These are phyloP conservation scores for Diospyros lotus DNA, from an alignment of 148 eudicot genomes.

Conservation along the genomic window DNA sequence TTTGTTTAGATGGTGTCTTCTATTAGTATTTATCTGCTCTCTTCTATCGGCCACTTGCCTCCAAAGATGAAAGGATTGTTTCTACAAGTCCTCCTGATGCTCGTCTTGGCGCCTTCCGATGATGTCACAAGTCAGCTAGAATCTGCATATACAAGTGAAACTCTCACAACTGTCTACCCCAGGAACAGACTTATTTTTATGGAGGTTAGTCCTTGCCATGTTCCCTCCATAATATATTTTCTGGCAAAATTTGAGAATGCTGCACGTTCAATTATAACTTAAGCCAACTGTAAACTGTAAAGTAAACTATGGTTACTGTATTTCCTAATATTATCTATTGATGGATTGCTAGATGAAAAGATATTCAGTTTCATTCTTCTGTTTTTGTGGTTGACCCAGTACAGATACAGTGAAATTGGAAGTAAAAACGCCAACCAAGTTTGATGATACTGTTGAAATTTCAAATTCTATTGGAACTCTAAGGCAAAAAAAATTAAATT, in stretches of 20 bases:
- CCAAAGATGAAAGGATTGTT: conserved; percentile 79
- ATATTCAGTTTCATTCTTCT: background rate
- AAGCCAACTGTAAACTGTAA: background rate
- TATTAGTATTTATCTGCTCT: conserved; percentile 21
- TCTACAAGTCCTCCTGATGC: conserved; percentile 70
- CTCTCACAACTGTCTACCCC: conserved; percentile 36
- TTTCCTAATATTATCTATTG: background rate
- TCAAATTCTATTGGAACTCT: background rate
- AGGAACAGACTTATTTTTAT: conserved; percentile 69
- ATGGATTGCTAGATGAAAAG: background rate
- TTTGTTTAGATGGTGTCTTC: conserved; percentile 2
- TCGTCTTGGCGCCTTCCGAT: conserved; percentile 53
- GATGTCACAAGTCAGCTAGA: conserved; percentile 49
- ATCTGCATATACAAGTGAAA: conserved; percentile 43
- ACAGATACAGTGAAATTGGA: background rate
- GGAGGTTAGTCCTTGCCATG: conserved; percentile 56
- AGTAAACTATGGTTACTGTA: background rate
- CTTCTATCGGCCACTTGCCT: conserved; percentile 59
- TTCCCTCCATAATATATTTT: background rate
- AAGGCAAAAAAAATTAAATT: background rate
- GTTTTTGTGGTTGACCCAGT: background rate
- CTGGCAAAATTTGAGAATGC: background rate
- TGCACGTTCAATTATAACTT: background rate
- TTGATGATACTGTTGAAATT: background rate
- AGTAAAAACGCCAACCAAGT: background rate